Base-by-base conservation (phyloP, 2,329 filamentous ascomycete genomes). In the Chlorencoelia australis region DNA sequence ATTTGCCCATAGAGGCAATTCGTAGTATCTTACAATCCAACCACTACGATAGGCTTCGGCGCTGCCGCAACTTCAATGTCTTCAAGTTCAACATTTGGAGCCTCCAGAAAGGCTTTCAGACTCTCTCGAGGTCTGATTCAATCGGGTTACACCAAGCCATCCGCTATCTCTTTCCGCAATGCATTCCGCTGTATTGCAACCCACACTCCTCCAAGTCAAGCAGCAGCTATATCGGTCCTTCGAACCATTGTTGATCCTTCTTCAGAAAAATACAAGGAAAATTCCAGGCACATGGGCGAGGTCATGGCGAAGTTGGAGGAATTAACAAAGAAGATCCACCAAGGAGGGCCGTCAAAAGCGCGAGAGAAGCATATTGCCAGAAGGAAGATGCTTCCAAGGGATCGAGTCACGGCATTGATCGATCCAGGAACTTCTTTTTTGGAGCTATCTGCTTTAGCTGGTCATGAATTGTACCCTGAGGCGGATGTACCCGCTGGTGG, bases 381-480 rank as follows among this genome's bases (percentile, higher is more conserved):
- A 50, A 84, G 85, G 46, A 96, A 96, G 70, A 94, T 96, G 87
- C 71, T 98, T 39, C 86, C 88, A 2, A 69, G 91, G 46, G 89
- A 96, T 59, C 79, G 89, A 21, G 75, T 98, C 36, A 82, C 86
- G 0, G 82, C 86, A 4, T 66, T 98, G 45, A 73, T 95, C 44
- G 89, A 98, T 55, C 82, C 85, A 0, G 88, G 88, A 4, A 89
- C 85, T 2, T 82, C 82, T 0, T 96, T 98, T 56, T 62, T 98
- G 43, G 89, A 98, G 63, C 69, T 98, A n/a, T 93, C 85, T 13
- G 76, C 87, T n/a, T 68, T 96, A 51, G 89, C 89, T 0, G 89
- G 84, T 11, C 73, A 94, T 55, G 79, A 83, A 40, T 68, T 95
- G 34, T 96, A 96, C 55, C 74, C 79, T 0, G 85, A 82, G 39